Conservation (phyloP, 176 grass and related monocot genomes). For the Areca catechu region DNA sequence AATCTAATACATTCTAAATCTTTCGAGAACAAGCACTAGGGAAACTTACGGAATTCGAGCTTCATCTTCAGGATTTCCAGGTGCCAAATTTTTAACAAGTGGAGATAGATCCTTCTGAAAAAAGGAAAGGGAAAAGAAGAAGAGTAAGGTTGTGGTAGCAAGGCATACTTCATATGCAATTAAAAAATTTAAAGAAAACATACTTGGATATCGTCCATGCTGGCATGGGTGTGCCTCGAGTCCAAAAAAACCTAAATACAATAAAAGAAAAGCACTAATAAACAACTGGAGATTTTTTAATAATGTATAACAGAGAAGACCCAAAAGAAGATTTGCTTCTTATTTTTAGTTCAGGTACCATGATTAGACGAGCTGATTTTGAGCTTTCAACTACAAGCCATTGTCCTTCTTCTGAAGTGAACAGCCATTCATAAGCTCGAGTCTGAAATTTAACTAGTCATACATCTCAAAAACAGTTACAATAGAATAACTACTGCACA, state of each 20-base stretch:
- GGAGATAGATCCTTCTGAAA: slow-evolving; percentile 87
- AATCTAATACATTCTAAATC: no score
- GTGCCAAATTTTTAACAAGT: slow-evolving; percentile 77
- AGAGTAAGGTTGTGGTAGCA: not conserved
- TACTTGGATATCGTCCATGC: slow-evolving; percentile 86
- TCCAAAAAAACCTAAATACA: slow-evolving; percentile 76
- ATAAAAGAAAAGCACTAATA: not conserved
- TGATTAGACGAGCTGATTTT: slow-evolving; percentile 76
- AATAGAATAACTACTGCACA: no score
- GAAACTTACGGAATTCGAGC: slow-evolving; percentile 65
- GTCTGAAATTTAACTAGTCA: slow-evolving; percentile 36
- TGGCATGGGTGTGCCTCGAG: slow-evolving; percentile 58
- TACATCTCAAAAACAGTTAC: not conserved
- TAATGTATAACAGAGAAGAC: slow-evolving; percentile 17
- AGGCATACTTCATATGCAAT: not conserved
- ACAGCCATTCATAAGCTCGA: slow-evolving; percentile 86
- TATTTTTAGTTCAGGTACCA: slow-evolving; percentile 31
- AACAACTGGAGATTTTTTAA: slow-evolving; percentile 2
- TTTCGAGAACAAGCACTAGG: not conserved
- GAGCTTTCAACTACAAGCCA: slow-evolving; percentile 88
- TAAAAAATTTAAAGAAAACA: slow-evolving; percentile 14
- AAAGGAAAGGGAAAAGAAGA: slow-evolving; percentile 5
- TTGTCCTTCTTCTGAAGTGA: slow-evolving; percentile 92
- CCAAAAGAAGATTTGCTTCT: slow-evolving; percentile 1
- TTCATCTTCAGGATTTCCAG: slow-evolving; percentile 66